Percentiles rank a stretch among this genome's conserved stretches.
phyloP scores from a whole-genome alignment of 495 filamentous ascomycete species.

The Neurospora sp. region DNA sequence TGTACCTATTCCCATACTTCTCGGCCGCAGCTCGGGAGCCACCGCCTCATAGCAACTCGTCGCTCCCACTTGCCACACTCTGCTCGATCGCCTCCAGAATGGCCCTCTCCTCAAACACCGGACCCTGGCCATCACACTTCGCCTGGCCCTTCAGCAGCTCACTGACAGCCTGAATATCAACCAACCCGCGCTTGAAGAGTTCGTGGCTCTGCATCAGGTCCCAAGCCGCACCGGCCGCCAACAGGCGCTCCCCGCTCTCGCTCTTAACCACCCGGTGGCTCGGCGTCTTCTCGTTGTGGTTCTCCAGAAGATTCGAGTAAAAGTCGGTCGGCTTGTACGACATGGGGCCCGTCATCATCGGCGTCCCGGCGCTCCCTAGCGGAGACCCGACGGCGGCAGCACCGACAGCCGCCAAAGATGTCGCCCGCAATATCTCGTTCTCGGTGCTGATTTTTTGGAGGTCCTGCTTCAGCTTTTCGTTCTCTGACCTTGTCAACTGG shows the following conservation, averaged over 20 bases:
- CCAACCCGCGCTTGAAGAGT: constrained; percentile 66
- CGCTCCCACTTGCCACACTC: constrained; percentile 60
- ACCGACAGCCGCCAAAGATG: constrained; percentile 33
- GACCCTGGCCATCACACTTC: constrained; percentile 85
- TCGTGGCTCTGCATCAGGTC: constrained; percentile 81
- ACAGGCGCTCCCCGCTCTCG: constrained; percentile 60
- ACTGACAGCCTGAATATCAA: constrained; percentile 73
- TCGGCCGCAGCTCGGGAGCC: background rate
- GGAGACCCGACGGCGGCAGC: constrained; percentile 13
- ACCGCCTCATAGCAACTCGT: constrained; percentile 56
- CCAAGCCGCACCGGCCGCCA: constrained; percentile 79
- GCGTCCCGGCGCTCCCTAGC: constrained; percentile 12
- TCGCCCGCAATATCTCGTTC: constrained; percentile 89
- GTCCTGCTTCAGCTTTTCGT: constrained; percentile 75
- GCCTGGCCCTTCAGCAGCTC: constrained; percentile 63
- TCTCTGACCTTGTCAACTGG: constrained; percentile 45
- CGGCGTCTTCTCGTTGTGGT: constrained; percentile 48
- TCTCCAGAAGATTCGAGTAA: constrained; percentile 42
- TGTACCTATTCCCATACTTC: background rate
- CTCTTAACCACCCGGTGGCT: constrained; percentile 63
- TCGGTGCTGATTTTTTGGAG: constrained; percentile 73
- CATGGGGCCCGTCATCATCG: constrained; percentile 55
- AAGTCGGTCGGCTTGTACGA: constrained; percentile 67
- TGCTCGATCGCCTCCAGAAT: constrained; percentile 68
- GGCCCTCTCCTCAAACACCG: constrained; percentile 73